Percentiles rank a stretch among this genome's conserved stretches.
Conservation (phyloP, 2,329 filamentous ascomycete genomes). For the Harringtonia lauricola region DNA sequence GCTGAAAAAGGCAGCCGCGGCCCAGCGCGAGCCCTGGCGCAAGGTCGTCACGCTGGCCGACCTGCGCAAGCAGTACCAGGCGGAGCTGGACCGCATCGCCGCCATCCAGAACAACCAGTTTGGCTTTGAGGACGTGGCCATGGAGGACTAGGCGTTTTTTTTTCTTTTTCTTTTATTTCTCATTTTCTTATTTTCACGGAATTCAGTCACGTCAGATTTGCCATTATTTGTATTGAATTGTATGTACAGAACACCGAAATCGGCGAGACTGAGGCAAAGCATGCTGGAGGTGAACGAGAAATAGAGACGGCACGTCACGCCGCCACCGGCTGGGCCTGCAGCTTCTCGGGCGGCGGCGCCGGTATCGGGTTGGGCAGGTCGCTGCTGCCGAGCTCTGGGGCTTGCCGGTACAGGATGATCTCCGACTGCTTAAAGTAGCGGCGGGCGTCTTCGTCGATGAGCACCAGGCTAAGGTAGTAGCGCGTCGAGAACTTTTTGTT, state of each 20-base stretch:
- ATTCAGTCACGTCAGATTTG: no score
- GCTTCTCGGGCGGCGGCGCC: conserved; percentile 31
- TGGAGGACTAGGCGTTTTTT: conserved; percentile 22
- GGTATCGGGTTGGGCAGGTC: conserved; percentile 20
- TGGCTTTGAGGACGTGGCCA: conserved; percentile 53
- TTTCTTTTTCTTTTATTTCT: not conserved
- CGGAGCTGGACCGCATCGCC: conserved; percentile 77
- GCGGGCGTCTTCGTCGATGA: conserved; percentile 95
- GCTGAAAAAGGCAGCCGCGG: conserved; percentile 13
- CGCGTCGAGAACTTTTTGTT: conserved; percentile 99
- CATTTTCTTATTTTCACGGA: no score
- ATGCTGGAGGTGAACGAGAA: no score
- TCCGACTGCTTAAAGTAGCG: conserved; percentile 99
- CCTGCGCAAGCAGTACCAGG: conserved; percentile 79
- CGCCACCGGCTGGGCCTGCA: conserved; percentile 31
- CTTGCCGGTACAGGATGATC: conserved; percentile 89
- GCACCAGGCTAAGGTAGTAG: conserved; percentile 91
- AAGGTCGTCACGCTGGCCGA: conserved; percentile 78
- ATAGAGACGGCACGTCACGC: no score
- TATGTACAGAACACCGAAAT: not conserved
- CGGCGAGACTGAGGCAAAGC: no score
- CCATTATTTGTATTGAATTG: not conserved
- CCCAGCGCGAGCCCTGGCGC: conserved; percentile 37
- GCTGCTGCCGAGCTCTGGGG: conserved; percentile 41
- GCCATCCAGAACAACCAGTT: conserved; percentile 86